Base-by-base conservation (phyloP, 2,329 filamentous ascomycete species). In the Fusarium sp. region DNA sequence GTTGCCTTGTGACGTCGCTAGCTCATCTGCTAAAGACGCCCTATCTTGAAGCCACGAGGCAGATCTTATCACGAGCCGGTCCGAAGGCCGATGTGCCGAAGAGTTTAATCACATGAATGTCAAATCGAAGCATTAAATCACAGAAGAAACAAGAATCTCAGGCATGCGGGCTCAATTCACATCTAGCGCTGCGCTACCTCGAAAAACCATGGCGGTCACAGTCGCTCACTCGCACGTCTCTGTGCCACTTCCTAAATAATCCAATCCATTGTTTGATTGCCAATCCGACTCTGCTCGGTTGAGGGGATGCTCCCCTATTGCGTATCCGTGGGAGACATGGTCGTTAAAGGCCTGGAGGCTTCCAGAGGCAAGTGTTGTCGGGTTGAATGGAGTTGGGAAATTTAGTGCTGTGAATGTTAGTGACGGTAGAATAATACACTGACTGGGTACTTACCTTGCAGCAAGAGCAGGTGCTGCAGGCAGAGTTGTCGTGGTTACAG, bases 341-440 rank as follows among this genome's bases (percentile, higher is more conserved):
- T 58, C 54, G 22, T 72, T 1, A 37, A 64, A 65, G 59, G 63
- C 69, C 66, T 47, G 50, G 58, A 54, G 57, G 68, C 30, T 45
- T 65, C 2, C 17, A 64, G 40, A 30, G 57, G 20, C 64, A 64
- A 74, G 66, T 60, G 61, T 63, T 70, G 72, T 69, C 67, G 59
- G 66, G 59, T 66, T 33, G 45, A n/a, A 69, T 69, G 62, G 64
- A 68, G 38, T 52, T 32, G 40, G 62, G 57, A 43, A 61, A 74
- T 78, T 79, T 79, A 79, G 76, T 79, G 77, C 77, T 79, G 17
- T 67, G 9, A 17, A 25, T 27, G 47, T 79, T n/a, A 78, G 52
- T 58, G 2, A n/a, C 11, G 58, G 33, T 47, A 25, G 12, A 10
- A 0, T 32, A 4, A 6, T 3, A 17, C 14, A 5, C 15, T 20